These are phyloP conservation scores for Sisymbrium irio DNA, from an alignment of 345 rosid genomes.

Conservation along the genomic window DNA sequence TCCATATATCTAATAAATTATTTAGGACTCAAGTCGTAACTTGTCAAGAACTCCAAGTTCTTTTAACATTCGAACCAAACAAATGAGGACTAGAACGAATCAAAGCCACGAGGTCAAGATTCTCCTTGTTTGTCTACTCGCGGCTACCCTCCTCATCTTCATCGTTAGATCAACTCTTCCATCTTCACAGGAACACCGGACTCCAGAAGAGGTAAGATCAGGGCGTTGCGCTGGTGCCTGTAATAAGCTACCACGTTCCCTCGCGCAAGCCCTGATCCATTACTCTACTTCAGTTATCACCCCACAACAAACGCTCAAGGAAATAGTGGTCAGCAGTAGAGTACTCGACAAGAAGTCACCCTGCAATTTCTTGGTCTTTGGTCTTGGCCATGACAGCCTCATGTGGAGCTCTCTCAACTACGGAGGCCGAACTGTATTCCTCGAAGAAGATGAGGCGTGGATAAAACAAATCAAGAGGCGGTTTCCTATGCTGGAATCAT, in stretches of 20 bases:
- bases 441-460: constrained; percentile 93
- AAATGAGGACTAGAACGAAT: constrained; percentile 74
- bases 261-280: constrained; percentile 71
- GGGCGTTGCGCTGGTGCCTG: constrained; percentile 33
- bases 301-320: constrained; percentile 78
- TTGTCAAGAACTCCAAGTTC: not conserved
- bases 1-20: not conserved
- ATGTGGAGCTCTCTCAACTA: constrained; percentile 90
- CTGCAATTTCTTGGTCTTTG: constrained; percentile 89
- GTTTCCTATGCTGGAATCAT: constrained; percentile 66
- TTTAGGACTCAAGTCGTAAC: not conserved
- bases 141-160: constrained; percentile 60
- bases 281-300: constrained; percentile 82
- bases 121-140: constrained; percentile 55
- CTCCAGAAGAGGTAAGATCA: not conserved
- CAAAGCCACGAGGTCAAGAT: constrained; percentile 51
- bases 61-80: not conserved
- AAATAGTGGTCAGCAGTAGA: constrained; percentile 58
- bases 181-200: constrained; percentile 34
- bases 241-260: constrained; percentile 53
- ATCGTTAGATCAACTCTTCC: constrained; percentile 56
- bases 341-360: constrained; percentile 69
- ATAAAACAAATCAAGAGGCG: constrained; percentile 59
- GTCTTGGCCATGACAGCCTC: constrained; percentile 85
- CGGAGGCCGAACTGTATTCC: constrained; percentile 80